A percentile compares a stretch with the other conserved stretches of the same genome.
phyloP scores from a whole-genome alignment of 1,139 yeast species.

The Lodderomyces pseudojiufengensis region DNA sequence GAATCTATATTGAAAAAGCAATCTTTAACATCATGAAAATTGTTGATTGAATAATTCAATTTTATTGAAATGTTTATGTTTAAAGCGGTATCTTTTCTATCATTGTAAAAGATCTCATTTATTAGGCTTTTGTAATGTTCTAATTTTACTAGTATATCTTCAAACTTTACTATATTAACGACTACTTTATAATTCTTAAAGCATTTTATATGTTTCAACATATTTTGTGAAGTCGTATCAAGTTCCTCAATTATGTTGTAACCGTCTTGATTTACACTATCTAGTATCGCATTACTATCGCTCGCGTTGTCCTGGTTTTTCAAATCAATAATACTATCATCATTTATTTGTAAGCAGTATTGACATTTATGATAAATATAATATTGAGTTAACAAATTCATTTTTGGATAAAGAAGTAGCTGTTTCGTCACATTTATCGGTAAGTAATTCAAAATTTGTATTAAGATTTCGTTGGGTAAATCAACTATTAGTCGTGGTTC shows the following conservation, averaged over 20 bases:
- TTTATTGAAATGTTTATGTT: slow-evolving; percentile 9
- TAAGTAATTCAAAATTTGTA: slow-evolving; percentile 9
- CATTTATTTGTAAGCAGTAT: slow-evolving; percentile 9
- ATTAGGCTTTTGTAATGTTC: slow-evolving; percentile 5
- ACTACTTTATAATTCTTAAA: slow-evolving; percentile 11
- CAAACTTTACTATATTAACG: slow-evolving; percentile 10
- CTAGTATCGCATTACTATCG: too few species aligned
- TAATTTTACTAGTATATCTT: slow-evolving; percentile 13
- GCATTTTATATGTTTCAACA: slow-evolving; percentile 8
- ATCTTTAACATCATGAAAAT: slow-evolving; percentile 15
- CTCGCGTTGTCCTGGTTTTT: background rate
- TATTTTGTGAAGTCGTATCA: too few species aligned
- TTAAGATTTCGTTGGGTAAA: slow-evolving; percentile 16
- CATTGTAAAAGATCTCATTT: too few species aligned
- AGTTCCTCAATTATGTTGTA: too few species aligned
- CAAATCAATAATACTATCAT: slow-evolving; percentile 1
- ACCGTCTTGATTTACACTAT: too few species aligned
- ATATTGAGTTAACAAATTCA: slow-evolving; percentile 5
- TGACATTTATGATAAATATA: slow-evolving; percentile 8
- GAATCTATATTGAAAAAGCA: slow-evolving; percentile 13
- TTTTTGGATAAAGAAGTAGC: slow-evolving; percentile 8
- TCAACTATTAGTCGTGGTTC: too few species aligned
- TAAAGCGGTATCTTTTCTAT: slow-evolving; percentile 5
- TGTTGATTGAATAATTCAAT: slow-evolving; percentile 12
- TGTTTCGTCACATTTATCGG: slow-evolving; percentile 10